Conservation (phyloP, 805 yeast species). For the Lachancea kluyveri region DNA sequence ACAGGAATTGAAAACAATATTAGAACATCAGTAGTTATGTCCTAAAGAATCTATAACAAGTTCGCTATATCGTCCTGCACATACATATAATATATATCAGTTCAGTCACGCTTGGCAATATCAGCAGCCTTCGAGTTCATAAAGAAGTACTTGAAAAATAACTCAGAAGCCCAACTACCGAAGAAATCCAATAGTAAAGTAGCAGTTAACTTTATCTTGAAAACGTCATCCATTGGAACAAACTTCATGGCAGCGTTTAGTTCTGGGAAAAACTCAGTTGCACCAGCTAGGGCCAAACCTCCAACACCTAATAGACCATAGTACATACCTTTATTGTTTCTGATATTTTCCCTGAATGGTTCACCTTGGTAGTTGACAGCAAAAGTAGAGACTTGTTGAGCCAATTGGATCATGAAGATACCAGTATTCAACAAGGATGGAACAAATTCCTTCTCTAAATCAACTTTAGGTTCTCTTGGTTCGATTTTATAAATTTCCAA, state of each 20-base stretch:
- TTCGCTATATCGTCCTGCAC: no score
- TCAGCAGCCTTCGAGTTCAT: slow-evolving; percentile 91
- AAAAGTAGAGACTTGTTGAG: slow-evolving; percentile 95
- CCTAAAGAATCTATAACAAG: no score
- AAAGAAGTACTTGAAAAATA: slow-evolving; percentile 74
- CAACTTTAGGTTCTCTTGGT: slow-evolving; percentile 88
- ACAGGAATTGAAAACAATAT: slow-evolving; percentile 4
- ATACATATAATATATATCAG: background rate
- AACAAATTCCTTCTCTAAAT: slow-evolving; percentile 77
- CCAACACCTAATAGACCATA: slow-evolving; percentile 91
- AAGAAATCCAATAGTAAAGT: slow-evolving; percentile 72
- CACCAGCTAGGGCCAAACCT: slow-evolving; percentile 79
- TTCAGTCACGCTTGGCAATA: slow-evolving; percentile 49
- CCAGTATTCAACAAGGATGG: slow-evolving; percentile 96
- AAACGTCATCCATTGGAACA: slow-evolving; percentile 72
- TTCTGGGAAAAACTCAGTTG: slow-evolving; percentile 94
- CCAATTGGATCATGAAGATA: slow-evolving; percentile 86
- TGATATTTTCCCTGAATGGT: slow-evolving; percentile 89
- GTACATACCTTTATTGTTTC: slow-evolving; percentile 93
- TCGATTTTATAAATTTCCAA: slow-evolving; percentile 78
- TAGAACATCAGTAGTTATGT: background rate
- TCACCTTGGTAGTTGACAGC: slow-evolving; percentile 97
- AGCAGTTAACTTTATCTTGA: slow-evolving; percentile 71
- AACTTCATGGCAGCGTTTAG: slow-evolving; percentile 86
- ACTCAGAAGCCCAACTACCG: slow-evolving; percentile 71